Percentiles rank a stretch among this genome's conserved stretches.
These are phyloP conservation scores for Dalbergia oliveri DNA, from an alignment of 306 rosid genomes.

Conservation along the genomic window DNA sequence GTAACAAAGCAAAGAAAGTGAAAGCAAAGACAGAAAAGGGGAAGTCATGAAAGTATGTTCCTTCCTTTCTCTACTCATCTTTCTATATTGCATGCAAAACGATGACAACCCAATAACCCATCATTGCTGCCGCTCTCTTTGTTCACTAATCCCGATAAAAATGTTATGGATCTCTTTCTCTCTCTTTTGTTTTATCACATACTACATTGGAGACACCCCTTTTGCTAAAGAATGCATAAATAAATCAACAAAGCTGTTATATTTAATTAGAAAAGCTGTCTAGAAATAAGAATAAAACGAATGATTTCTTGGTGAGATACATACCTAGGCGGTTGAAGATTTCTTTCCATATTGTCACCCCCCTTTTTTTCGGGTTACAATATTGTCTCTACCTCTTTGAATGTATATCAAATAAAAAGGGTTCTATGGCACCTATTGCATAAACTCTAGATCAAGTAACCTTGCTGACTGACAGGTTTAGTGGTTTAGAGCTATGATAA, in stretches of 20 bases:
- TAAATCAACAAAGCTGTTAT: conserved; percentile 23
- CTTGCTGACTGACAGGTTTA: neutral
- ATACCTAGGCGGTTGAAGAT: conserved; percentile 32
- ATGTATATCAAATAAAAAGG: conserved; percentile 41
- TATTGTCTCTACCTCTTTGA: conserved; percentile 48
- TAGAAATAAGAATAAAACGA: conserved; percentile 37
- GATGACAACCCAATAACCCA: conserved; percentile 62
- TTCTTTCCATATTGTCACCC: conserved; percentile 51
- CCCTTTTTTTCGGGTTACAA: neutral
- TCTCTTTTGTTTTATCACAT: conserved; percentile 38
- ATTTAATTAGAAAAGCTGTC: conserved; percentile 46
- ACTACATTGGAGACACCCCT: conserved; percentile 22
- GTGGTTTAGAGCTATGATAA: neutral
- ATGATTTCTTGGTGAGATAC: conserved; percentile 46
- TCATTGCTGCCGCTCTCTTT: conserved; percentile 76
- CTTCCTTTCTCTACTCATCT: conserved; percentile 44
- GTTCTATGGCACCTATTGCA: conserved; percentile 40
- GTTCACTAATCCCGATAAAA: conserved; percentile 77
- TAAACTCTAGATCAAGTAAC: conserved; percentile 11
- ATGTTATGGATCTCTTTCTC: conserved; percentile 50
- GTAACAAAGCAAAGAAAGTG: conserved; percentile 66
- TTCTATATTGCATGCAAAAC: conserved; percentile 71
- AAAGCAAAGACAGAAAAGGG: conserved; percentile 46
- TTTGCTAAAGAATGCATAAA: conserved; percentile 42
- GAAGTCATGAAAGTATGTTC: conserved; percentile 56